Evolutionary conservation across 2,329 filamentous ascomycete species (phyloP).

Genomic region (Beauveria bassiana): DNA sequence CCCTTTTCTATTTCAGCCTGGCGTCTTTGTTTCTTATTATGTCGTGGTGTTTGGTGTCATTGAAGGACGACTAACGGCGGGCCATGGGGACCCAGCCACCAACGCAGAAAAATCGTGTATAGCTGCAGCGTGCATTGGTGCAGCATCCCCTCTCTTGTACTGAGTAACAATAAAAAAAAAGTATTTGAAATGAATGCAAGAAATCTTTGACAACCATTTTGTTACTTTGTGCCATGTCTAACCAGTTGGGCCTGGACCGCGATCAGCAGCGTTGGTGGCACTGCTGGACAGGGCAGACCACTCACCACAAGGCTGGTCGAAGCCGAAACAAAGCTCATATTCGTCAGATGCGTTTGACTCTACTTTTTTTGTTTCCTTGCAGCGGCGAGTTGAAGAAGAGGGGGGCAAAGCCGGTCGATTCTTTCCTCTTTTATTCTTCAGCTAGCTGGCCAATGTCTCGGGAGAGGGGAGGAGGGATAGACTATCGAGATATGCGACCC

Average conservation of each 20-base stretch:
- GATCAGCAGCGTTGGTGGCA: too few species aligned
- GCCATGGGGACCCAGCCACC: constrained; percentile 14
- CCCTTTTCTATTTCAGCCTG: constrained; percentile 26
- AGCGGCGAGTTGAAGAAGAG: too few species aligned
- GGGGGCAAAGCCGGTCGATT: too few species aligned
- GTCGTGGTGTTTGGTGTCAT: constrained; percentile 5
- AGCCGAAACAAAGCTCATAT: too few species aligned
- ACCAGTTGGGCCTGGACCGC: not conserved
- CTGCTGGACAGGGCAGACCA: too few species aligned
- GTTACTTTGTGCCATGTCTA: not conserved
- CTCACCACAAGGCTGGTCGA: too few species aligned
- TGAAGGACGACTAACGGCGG: not conserved
- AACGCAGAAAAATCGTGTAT: constrained; percentile 15
- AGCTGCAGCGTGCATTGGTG: constrained; percentile 20
- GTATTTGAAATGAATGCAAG: constrained; percentile 13
- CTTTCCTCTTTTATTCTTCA: too few species aligned
- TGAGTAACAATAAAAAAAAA: constrained; percentile 17
- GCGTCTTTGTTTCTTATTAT: constrained; percentile 25
- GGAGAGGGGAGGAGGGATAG: too few species aligned
- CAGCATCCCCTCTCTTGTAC: constrained; percentile 35
- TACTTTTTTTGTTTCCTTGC: too few species aligned
- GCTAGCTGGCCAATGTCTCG: too few species aligned
- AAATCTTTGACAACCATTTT: not conserved
- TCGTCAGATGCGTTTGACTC: too few species aligned
- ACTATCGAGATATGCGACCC: too few species aligned